These are phyloP conservation scores for Meredithiella fracta DNA, from an alignment of 2,329 filamentous ascomycete genomes.

Conservation along the genomic window DNA sequence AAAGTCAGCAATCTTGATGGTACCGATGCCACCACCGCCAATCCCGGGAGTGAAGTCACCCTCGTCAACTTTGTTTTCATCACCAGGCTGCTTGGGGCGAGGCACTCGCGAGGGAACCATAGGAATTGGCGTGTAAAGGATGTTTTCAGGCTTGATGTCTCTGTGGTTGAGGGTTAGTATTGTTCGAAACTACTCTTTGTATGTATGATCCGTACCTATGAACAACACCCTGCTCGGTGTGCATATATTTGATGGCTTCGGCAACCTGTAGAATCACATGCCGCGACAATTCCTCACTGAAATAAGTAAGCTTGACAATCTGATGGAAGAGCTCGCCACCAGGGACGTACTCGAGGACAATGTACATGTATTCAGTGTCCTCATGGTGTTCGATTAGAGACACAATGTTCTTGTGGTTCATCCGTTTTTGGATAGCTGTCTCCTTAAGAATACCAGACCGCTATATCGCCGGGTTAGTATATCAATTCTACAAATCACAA, in stretches of 20 bases:
- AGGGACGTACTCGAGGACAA: conserved; percentile 84
- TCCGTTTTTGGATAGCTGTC: conserved; percentile 93
- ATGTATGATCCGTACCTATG: conserved; percentile 55
- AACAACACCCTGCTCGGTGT: conserved; percentile 88
- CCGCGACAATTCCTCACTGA: conserved; percentile 85
- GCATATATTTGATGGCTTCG: conserved; percentile 77
- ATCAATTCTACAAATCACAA: not conserved
- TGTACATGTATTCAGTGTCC: conserved; percentile 91
- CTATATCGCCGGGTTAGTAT: conserved; percentile 30
- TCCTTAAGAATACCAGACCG: conserved; percentile 96
- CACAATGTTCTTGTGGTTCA: conserved; percentile 92
- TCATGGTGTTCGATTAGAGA: conserved; percentile 89
- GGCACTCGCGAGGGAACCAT: conserved; percentile 66
- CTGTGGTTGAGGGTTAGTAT: conserved; percentile 28
- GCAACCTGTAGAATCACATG: conserved; percentile 93
- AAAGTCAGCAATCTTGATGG: conserved; percentile 96
- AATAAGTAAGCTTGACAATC: conserved; percentile 94
- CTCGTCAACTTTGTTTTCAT: conserved; percentile 95
- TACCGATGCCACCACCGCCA: conserved; percentile 78
- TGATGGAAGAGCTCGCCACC: conserved; percentile 97
- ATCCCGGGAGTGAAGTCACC: conserved; percentile 74
- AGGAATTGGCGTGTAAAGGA: conserved; percentile 77
- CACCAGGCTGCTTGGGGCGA: conserved; percentile 67
- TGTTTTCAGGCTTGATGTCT: conserved; percentile 96
- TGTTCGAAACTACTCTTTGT: not conserved